A percentile compares a stretch with the other conserved stretches of the same genome.
Evolutionary conservation across 495 filamentous ascomycete genomes (phyloP).

Genomic region (Aspergillus cavernicola): DNA sequence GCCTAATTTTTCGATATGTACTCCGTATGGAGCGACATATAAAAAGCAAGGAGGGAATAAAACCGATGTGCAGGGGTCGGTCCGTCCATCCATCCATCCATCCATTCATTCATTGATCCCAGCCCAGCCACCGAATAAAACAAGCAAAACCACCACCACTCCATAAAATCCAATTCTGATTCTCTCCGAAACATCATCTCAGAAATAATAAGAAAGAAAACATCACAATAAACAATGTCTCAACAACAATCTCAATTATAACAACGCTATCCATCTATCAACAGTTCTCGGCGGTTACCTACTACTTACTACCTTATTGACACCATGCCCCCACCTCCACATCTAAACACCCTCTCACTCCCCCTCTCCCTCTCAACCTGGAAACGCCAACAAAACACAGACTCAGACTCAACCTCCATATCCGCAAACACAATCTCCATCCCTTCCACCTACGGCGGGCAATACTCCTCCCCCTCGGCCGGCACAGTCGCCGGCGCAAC

Average conservation of each 20-base stretch:
- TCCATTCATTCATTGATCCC: no score
- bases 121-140: slow-evolving; percentile 17
- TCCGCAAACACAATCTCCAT: slow-evolving; percentile 41
- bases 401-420: neutral
- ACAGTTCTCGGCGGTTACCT: neutral
- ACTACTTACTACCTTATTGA: neutral
- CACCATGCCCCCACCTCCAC: slow-evolving; percentile 8
- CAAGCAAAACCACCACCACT: neutral
- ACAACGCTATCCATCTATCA: neutral
- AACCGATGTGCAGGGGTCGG: no score
- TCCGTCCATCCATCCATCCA: no score
- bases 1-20: no score
- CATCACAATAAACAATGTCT: neutral
- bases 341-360: no score
- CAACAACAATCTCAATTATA: neutral
- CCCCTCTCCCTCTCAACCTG: neutral
- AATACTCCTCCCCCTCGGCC: slow-evolving; percentile 55
- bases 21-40: no score
- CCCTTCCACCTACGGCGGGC: slow-evolving; percentile 64
- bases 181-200: neutral
- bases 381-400: neutral
- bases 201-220: neutral
- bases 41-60: no score
- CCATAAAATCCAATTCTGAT: neutral
- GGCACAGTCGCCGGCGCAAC: slow-evolving; percentile 82